A percentile compares a stretch with the other conserved stretches of the same genome.
phyloP scores from a whole-genome alignment of 345 rosid species.

The Rhizophora apiculata region DNA sequence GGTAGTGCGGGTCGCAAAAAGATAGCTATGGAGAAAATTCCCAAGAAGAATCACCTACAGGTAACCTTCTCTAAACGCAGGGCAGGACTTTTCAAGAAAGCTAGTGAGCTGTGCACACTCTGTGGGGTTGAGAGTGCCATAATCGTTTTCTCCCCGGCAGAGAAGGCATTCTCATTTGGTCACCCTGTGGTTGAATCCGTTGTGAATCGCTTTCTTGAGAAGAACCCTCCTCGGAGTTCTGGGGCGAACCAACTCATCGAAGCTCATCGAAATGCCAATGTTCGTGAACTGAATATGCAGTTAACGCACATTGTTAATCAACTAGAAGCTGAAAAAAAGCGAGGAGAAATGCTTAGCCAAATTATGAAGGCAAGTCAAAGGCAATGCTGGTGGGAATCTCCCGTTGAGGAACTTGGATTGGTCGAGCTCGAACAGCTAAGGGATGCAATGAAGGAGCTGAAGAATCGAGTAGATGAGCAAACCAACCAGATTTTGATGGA shows the following conservation, averaged over 20 bases:
- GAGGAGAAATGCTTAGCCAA: conserved; percentile 21
- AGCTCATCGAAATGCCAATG: conserved; percentile 29
- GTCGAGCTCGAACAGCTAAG: conserved; percentile 25
- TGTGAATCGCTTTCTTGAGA: conserved; percentile 29
- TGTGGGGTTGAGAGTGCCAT: conserved; percentile 41
- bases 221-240: conserved; percentile 3
- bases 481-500: conserved; percentile 1
- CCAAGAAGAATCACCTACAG: conserved; percentile 34
- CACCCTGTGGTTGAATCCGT: conserved; percentile 45
- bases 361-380: conserved; percentile 10
- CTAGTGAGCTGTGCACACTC: conserved; percentile 50
- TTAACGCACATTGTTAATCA: conserved; percentile 19
- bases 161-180: conserved; percentile 57
- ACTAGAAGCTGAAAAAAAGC: conserved; percentile 31
- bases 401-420: conserved; percentile 22
- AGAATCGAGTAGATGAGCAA: conserved; percentile 22
- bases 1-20: conserved; percentile 11
- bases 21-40: conserved; percentile 23
- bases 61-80: conserved; percentile 65
- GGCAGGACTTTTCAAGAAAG: conserved; percentile 51
- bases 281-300: conserved; percentile 28
- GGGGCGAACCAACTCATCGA: conserved; percentile 18
- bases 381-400: conserved; percentile 32
- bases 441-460: conserved; percentile 26
- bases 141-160: conserved; percentile 46